A percentile compares a stretch with the other conserved stretches of the same genome.
These are phyloP conservation scores for Halophytophthora polymorphica DNA, from an alignment of 352 stramenopile genomes.

Conservation along the genomic window DNA sequence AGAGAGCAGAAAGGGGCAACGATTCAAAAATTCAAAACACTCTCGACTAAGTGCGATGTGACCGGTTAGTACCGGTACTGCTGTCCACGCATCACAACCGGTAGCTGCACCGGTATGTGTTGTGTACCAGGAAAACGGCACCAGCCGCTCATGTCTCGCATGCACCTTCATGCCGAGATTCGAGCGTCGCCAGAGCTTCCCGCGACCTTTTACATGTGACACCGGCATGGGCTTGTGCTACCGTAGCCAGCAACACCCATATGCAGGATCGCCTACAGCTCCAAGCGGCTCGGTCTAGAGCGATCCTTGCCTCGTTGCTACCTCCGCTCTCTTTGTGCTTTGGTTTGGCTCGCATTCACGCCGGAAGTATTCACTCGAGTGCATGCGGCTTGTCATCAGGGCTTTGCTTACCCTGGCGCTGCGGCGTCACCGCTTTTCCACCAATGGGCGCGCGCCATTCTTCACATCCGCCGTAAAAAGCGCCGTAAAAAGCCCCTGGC, in stretches of 20 bases:
- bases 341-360: not conserved
- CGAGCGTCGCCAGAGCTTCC: no score
- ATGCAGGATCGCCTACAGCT: no score
- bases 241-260: no score
- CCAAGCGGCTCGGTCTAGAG: not conserved
- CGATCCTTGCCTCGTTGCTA: no score
- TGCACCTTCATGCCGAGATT: no score
- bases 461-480: conserved; percentile 24
- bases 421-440: conserved; percentile 16
- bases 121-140: no score
- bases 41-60: not conserved
- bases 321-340: no score
- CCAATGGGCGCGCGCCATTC: conserved; percentile 31
- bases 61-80: conserved; percentile 14
- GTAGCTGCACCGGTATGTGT: no score
- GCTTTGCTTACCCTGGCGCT: conserved; percentile 6
- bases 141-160: no score
- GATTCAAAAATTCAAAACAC: conserved; percentile 35
- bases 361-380: conserved; percentile 4
- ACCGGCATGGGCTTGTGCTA: no score
- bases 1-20: conserved; percentile 8
- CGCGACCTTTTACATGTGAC: no score
- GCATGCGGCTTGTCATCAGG: conserved; percentile 4
- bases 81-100: no score
- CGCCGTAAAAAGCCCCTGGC: conserved; percentile 6